Base-by-base conservation (phyloP, 768 basidiomycete genomes). In the Pleurotus citrinopileatus region DNA sequence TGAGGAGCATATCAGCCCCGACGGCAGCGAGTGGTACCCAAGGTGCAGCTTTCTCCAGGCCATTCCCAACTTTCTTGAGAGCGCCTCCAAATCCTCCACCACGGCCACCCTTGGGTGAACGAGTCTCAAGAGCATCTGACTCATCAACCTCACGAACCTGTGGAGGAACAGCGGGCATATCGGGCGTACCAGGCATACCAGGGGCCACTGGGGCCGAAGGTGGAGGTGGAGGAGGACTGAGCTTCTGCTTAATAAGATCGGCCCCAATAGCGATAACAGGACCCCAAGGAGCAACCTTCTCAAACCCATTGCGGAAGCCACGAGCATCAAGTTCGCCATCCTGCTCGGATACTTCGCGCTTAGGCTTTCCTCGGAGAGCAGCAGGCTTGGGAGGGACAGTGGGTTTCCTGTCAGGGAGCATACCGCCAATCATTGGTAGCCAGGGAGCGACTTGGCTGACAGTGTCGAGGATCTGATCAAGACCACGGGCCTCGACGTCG, bases 361-460 rank as follows among this genome's bases (percentile, higher is more conserved):
- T 51, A 37, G 29, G 29, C 48, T 51, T 51, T 15, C 32, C 32
- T 15, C 45, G 45, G 22, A 37, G 32, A 19, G n/a, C 17, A 22
- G n/a, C 34, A 25, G 34, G 48, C 19, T 51, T 51, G 34, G 48
- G 15, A 15, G 48, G 32, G 9, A 20, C 22, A 23, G 29, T 19
- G 8, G 48, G 48, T 36, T 22, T 19, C 17, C 22, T 51, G 8
- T 36, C 32, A 8, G 48, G 48, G n/a, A 51, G 28, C 48, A 51
- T 51, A 36, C 48, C 48, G 22, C 32, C 29, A 23, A 51, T 51
- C 48, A 51, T 51, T 8, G 48, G 48, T n/a, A 51, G 34, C 32
- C 34, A 51, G 3, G 48, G 48, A 12, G 48, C 48, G 20, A 51
- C 34, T 22, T 51, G 48, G 34, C 48, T 51, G 48, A 51, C 48